Evolutionary conservation across 768 basidiomycete genomes (phyloP).

Genomic region (Trametopsis cervina): DNA sequence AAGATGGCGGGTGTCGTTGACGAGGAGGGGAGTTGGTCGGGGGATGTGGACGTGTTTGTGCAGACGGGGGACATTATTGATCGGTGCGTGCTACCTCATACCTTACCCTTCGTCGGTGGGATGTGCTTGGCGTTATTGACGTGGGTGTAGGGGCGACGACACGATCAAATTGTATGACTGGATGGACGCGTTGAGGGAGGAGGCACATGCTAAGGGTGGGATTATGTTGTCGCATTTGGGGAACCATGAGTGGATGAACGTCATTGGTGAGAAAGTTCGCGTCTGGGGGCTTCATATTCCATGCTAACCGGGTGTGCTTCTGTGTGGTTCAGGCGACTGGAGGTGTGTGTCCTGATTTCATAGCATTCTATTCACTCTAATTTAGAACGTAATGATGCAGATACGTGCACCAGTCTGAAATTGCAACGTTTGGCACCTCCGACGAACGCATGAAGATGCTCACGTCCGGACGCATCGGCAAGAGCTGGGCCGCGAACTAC

Average conservation of each 20-base stretch:
- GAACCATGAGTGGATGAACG: conserved; percentile 97
- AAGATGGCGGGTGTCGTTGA: conserved; percentile 76
- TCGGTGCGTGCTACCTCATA: conserved; percentile 54
- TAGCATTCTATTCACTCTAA: neutral
- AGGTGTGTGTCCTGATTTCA: conserved; percentile 44
- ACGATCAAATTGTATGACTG: conserved; percentile 78
- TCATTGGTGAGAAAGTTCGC: conserved; percentile 53
- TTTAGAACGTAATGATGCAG: conserved; percentile 25
- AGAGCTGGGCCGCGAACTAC: conserved; percentile 82
- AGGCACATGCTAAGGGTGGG: conserved; percentile 67
- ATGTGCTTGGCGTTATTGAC: neutral
- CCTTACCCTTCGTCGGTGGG: too few relatives aligned
- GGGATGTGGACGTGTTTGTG: conserved; percentile 77
- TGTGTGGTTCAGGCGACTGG: conserved; percentile 63
- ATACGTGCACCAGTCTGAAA: conserved; percentile 80
- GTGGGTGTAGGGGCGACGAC: conserved; percentile 67
- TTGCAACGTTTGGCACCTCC: conserved; percentile 73
- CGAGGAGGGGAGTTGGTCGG: conserved; percentile 70
- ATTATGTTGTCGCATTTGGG: conserved; percentile 74
- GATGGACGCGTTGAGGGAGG: conserved; percentile 77
- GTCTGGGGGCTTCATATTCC: conserved; percentile 2
- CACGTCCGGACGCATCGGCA: conserved; percentile 69
- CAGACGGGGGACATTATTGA: conserved; percentile 97
- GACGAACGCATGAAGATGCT: conserved; percentile 67
- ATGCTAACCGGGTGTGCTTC: conserved; percentile 4